phyloP scores from a whole-genome alignment of 345 rosid genomes.

The Geranium brycei region DNA sequence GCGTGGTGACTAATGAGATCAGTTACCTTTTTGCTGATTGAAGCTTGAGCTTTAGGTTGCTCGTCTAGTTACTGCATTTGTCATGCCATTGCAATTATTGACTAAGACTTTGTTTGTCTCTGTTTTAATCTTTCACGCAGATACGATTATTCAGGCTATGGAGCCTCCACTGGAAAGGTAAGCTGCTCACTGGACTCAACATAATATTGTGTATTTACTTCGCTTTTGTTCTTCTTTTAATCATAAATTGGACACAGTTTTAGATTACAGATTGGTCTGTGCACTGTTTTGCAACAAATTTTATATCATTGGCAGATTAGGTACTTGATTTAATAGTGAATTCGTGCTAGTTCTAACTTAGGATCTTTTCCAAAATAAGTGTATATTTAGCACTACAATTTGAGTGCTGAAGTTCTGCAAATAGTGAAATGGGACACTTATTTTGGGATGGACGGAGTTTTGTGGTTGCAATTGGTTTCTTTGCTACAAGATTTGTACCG shows the following conservation, averaged over 20 bases:
- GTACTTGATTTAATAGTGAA: too few relatives aligned
- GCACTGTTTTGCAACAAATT: too few relatives aligned
- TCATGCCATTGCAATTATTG: not conserved
- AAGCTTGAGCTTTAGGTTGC: not conserved
- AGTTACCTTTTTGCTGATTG: not conserved
- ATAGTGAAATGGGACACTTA: too few relatives aligned
- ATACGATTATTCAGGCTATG: conserved; percentile 98
- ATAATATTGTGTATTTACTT: too few relatives aligned
- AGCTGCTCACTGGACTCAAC: conserved; percentile 7
- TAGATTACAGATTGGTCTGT: too few relatives aligned
- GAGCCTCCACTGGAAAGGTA: conserved; percentile 94
- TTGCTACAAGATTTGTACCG: not conserved
- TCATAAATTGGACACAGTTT: not conserved
- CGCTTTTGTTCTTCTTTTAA: not conserved
- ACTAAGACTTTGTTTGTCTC: not conserved
- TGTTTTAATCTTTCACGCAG: conserved; percentile 26
- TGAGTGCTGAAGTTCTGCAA: too few relatives aligned
- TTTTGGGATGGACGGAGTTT: not conserved
- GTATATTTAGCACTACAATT: too few relatives aligned
- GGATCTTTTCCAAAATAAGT: too few relatives aligned
- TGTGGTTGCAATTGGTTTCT: not conserved
- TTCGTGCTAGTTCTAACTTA: not conserved
- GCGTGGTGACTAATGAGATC: not conserved
- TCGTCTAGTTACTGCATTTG: not conserved
- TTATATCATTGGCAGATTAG: too few relatives aligned